Conservation (phyloP, 345 rosid genomes). For the Salix exigua region DNA sequence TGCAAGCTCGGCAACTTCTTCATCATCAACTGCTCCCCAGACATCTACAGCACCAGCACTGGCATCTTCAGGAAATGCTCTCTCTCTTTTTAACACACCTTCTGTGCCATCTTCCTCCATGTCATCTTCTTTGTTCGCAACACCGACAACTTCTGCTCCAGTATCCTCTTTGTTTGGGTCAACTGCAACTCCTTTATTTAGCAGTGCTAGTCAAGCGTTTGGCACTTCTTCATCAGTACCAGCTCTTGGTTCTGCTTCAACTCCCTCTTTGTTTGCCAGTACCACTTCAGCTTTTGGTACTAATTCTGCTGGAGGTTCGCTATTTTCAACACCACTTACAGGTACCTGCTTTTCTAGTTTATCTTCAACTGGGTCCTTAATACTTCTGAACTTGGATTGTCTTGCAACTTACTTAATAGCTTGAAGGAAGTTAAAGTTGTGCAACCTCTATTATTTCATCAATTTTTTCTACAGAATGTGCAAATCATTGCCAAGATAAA, state of each 20-base stretch:
- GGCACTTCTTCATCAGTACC: slow-evolving; percentile 33
- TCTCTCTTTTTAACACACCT: slow-evolving; percentile 66
- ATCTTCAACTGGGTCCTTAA: not conserved
- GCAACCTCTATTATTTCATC: not conserved
- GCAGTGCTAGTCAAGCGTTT: no score
- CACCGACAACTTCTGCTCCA: slow-evolving; percentile 63
- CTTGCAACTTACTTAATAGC: not conserved
- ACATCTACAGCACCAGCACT: slow-evolving; percentile 48
- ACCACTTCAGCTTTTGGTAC: slow-evolving; percentile 46
- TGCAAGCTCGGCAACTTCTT: slow-evolving; percentile 49
- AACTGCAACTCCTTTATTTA: slow-evolving; percentile 24
- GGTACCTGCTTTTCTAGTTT: slow-evolving; percentile 32
- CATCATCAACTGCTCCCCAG: slow-evolving; percentile 41
- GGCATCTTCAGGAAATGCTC: slow-evolving; percentile 61
- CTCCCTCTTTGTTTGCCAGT: slow-evolving; percentile 53
- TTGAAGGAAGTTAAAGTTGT: not conserved
- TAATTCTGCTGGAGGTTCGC: slow-evolving; percentile 47
- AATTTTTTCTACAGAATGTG: not conserved
- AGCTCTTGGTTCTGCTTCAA: slow-evolving; percentile 51
- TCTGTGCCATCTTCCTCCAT: slow-evolving; percentile 43
- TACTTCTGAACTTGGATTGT: no score
- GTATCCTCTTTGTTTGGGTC: slow-evolving; percentile 57
- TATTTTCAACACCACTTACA: slow-evolving; percentile 62
- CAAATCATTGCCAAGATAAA: not conserved
- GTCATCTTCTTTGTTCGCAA: slow-evolving; percentile 60